Conservation (phyloP, 2,329 filamentous ascomycete genomes). For the Zarea fungicola region DNA sequence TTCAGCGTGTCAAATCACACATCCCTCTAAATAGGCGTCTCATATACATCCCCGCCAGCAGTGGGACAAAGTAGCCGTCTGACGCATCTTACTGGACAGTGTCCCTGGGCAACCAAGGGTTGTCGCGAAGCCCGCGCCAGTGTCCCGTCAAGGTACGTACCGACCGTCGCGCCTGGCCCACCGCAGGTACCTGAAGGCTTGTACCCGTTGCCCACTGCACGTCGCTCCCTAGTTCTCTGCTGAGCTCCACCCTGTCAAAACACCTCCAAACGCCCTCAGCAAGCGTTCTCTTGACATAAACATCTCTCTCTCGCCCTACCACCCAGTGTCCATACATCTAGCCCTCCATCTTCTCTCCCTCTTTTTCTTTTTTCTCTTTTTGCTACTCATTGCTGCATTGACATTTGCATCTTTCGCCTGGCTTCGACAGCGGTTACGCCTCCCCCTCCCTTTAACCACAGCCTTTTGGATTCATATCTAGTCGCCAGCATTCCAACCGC, state of each 20-base stretch:
- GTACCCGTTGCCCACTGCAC: constrained; percentile 2
- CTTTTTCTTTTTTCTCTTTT: constrained; percentile 18
- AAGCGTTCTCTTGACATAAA: constrained; percentile 14
- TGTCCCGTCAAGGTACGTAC: constrained; percentile 13
- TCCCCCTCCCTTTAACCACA: constrained; percentile 1
- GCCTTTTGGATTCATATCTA: constrained; percentile 17
- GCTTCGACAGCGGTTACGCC: constrained; percentile 18
- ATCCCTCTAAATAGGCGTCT: constrained; percentile 9
- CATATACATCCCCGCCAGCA: constrained; percentile 13
- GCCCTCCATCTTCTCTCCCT: constrained; percentile 19
- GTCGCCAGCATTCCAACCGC: constrained; percentile 33
- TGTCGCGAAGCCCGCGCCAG: constrained; percentile 26
- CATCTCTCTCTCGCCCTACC: constrained; percentile 14
- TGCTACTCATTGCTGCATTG: constrained; percentile 10
- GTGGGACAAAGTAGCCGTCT: constrained; percentile 23
- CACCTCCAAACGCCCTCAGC: constrained; percentile 16
- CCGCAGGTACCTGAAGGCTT: neutral
- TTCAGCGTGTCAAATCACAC: constrained; percentile 2
- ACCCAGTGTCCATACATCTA: constrained; percentile 14
- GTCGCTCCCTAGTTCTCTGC: constrained; percentile 11
- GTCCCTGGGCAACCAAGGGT: constrained; percentile 26
- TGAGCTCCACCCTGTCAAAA: constrained; percentile 17
- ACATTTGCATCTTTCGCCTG: constrained; percentile 21
- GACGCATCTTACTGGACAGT: constrained; percentile 15
- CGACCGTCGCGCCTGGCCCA: constrained; percentile 7